These are phyloP conservation scores for Oropetium thomaeum DNA, from an alignment of 176 grass and related monocot genomes.

Conservation along the genomic window DNA sequence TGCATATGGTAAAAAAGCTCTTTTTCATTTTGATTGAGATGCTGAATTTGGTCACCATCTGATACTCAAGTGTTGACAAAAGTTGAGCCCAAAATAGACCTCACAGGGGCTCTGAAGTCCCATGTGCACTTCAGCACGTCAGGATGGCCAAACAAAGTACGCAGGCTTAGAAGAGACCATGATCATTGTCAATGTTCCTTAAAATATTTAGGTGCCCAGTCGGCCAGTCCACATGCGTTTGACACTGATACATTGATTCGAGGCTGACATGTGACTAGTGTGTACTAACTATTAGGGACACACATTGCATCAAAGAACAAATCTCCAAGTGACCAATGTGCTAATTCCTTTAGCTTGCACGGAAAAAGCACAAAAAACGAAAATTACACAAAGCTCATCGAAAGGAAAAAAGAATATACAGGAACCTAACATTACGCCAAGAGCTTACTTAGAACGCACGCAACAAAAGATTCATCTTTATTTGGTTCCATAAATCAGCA, in stretches of 20 bases:
- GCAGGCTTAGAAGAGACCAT: background rate
- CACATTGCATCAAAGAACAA: background rate
- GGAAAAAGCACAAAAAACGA: background rate
- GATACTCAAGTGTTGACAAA: background rate
- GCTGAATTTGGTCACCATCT: background rate
- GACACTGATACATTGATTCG: background rate
- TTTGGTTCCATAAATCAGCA: constrained; percentile 9
- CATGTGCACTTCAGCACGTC: background rate
- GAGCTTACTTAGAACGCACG: background rate
- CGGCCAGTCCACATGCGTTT: constrained; percentile 1
- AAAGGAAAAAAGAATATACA: background rate
- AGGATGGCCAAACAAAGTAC: constrained; percentile 4
- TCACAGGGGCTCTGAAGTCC: background rate
- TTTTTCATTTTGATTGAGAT: background rate
- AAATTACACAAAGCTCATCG: background rate
- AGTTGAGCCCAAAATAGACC: background rate
- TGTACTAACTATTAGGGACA: background rate
- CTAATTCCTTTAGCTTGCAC: background rate
- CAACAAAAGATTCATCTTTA: constrained; percentile 14
- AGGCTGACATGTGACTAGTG: background rate
- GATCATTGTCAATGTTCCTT: constrained; percentile 1
- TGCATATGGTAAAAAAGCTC: background rate
- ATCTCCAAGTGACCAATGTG: background rate
- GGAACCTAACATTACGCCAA: background rate
- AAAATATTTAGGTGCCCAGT: background rate